Evolutionary conservation across 1,284 basidiomycete genomes (phyloP).

Genomic region (Cystobasidium slooffiae): DNA sequence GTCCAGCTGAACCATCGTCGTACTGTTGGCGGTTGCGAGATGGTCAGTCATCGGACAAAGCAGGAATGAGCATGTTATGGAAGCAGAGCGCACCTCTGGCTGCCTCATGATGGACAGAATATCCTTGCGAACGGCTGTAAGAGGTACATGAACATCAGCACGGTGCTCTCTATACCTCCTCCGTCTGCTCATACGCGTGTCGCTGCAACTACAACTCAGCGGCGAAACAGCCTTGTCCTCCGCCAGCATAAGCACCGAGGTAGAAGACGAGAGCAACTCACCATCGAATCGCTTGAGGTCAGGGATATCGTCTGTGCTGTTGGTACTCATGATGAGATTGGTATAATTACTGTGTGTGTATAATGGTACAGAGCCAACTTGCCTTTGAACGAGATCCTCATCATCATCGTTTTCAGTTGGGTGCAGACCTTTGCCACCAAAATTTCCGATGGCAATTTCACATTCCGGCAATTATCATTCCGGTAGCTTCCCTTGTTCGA

Average conservation of each 20-base stretch:
- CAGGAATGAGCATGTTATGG: background rate
- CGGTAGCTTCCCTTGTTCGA: too few relatives aligned
- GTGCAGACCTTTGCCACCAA: too few relatives aligned
- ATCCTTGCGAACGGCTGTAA: constrained; percentile 47
- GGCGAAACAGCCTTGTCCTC: background rate
- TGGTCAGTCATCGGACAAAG: background rate
- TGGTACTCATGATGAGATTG: constrained; percentile 1
- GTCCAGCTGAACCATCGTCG: constrained; percentile 53
- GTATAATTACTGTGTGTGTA: background rate
- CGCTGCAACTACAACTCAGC: too few relatives aligned
- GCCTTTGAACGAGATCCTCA: too few relatives aligned
- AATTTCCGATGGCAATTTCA: too few relatives aligned
- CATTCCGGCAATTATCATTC: too few relatives aligned
- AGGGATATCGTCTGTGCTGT: constrained; percentile 15
- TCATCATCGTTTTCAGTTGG: too few relatives aligned
- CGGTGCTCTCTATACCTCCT: background rate
- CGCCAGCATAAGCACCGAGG: background rate
- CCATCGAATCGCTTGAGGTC: constrained; percentile 19
- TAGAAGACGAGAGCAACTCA: background rate
- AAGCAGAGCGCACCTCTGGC: constrained; percentile 39
- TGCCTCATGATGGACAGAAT: constrained; percentile 46
- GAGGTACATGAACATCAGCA: background rate
- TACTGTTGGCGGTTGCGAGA: constrained; percentile 33
- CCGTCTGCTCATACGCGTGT: background rate
- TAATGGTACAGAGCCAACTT: background rate